phyloP scores from a whole-genome alignment of 1,284 basidiomycete species.

The Cerioporus squamosus region DNA sequence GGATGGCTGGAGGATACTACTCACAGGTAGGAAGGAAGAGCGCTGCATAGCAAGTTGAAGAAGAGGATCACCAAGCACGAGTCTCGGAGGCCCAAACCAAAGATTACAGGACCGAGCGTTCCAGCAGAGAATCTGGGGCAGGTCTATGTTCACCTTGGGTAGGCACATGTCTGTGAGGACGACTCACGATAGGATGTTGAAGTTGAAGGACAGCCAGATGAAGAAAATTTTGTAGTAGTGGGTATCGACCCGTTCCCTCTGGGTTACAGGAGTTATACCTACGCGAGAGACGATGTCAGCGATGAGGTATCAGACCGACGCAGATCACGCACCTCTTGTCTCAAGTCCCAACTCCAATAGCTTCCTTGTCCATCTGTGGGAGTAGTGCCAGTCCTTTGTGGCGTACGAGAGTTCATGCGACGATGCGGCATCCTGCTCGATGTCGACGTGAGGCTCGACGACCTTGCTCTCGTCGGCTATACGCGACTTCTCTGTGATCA shows the following conservation, averaged over 20 bases:
- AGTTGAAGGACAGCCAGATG: slow-evolving; percentile 74
- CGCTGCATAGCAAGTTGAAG: slow-evolving; percentile 66
- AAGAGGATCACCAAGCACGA: slow-evolving; percentile 77
- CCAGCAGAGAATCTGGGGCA: slow-evolving; percentile 71
- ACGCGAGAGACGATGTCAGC: background rate
- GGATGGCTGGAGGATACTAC: slow-evolving; percentile 23
- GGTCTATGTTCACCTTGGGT: background rate
- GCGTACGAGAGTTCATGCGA: slow-evolving; percentile 13
- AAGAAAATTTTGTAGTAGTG: slow-evolving; percentile 78
- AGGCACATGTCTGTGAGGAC: background rate
- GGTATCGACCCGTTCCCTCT: slow-evolving; percentile 58
- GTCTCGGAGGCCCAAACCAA: slow-evolving; percentile 71
- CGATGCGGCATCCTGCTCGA: slow-evolving; percentile 23
- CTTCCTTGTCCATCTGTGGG: slow-evolving; percentile 27
- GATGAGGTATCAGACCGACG: background rate
- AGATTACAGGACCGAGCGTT: slow-evolving; percentile 70
- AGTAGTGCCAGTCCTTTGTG: slow-evolving; percentile 22
- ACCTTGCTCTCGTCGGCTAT: background rate
- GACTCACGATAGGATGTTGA: slow-evolving; percentile 74
- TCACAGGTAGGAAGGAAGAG: slow-evolving; percentile 64
- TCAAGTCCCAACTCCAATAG: slow-evolving; percentile 31
- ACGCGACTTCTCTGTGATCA: background rate
- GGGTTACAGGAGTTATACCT: slow-evolving; percentile 58
- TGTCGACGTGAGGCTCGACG: slow-evolving; percentile 2
- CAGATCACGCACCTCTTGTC: slow-evolving; percentile 27